A percentile compares a stretch with the other conserved stretches of the same genome.
These are phyloP conservation scores for Miamiensis avidus DNA, from an alignment of 169 alveolate species.

Conservation along the genomic window DNA sequence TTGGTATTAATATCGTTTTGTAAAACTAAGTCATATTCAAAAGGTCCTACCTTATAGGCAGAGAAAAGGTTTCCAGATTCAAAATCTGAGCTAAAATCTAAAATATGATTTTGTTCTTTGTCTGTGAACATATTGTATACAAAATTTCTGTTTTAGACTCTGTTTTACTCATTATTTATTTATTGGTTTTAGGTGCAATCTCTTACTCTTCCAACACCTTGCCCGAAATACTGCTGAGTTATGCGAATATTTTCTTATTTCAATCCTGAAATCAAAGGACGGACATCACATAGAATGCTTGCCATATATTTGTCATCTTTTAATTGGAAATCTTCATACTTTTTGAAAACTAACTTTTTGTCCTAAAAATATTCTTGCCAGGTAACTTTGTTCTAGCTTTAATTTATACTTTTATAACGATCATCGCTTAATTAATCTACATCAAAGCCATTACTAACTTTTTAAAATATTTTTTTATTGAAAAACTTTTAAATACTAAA, in stretches of 20 bases:
- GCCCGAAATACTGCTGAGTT: background rate
- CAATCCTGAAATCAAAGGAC: background rate
- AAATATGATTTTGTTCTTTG: background rate
- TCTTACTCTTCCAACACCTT: background rate
- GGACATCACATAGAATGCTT: background rate
- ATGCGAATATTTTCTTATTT: background rate
- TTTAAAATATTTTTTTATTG: too few species aligned
- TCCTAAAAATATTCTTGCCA: background rate
- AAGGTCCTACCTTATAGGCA: conserved; percentile 52
- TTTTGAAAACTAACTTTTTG: background rate
- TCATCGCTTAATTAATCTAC: too few species aligned
- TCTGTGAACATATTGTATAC: background rate
- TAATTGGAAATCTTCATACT: background rate
- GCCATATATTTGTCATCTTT: background rate
- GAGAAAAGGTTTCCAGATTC: conserved; percentile 65
- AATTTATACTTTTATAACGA: too few species aligned
- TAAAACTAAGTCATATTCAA: conserved; percentile 72
- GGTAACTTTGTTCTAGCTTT: background rate
- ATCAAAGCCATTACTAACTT: too few species aligned
- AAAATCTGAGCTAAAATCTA: conserved; percentile 65
- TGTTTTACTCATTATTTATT: background rate
- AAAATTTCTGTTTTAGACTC: too few species aligned
- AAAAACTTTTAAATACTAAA: too few species aligned
- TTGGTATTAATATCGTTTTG: conserved; percentile 78
- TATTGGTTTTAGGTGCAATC: background rate